These are phyloP conservation scores for Drechslera avenae DNA, from an alignment of 2,329 filamentous ascomycete genomes.

Conservation along the genomic window DNA sequence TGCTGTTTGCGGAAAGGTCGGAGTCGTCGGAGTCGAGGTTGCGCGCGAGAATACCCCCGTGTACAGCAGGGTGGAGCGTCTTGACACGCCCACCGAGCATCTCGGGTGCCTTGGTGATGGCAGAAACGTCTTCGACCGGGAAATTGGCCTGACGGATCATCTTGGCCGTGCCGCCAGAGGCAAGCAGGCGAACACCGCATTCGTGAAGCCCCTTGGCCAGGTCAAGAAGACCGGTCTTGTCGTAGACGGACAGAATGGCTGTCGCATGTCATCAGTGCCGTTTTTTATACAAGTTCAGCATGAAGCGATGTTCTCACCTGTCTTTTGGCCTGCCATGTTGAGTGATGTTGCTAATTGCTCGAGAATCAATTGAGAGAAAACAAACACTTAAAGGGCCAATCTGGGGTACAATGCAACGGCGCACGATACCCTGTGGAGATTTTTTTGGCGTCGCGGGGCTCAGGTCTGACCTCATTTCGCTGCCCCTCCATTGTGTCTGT, in stretches of 20 bases:
- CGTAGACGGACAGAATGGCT: conserved; percentile 96
- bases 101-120: conserved; percentile 92
- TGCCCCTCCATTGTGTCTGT: conserved; percentile 14
- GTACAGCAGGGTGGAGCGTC: conserved; percentile 92
- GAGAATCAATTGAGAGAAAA: conserved; percentile 21
- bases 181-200: conserved; percentile 66
- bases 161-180: conserved; percentile 92
- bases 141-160: conserved; percentile 97
- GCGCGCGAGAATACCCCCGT: conserved; percentile 85
- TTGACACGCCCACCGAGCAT: conserved; percentile 94
- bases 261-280: conserved; percentile 11
- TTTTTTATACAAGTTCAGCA: not conserved
- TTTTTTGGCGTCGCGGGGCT: conserved; percentile 22
- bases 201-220: conserved; percentile 48
- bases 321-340: conserved; percentile 47
- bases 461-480: conserved; percentile 10
- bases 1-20: conserved; percentile 68
- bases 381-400: conserved; percentile 13
- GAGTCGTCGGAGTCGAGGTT: conserved; percentile 95
- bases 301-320: conserved; percentile 26
- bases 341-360: conserved; percentile 11
- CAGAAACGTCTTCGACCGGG: conserved; percentile 95
- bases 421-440: conserved; percentile 24
- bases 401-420: conserved; percentile 27
- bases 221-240: conserved; percentile 76